Evolutionary conservation across 2,329 filamentous ascomycete species (phyloP).

Genomic region (Phoma sp.): DNA sequence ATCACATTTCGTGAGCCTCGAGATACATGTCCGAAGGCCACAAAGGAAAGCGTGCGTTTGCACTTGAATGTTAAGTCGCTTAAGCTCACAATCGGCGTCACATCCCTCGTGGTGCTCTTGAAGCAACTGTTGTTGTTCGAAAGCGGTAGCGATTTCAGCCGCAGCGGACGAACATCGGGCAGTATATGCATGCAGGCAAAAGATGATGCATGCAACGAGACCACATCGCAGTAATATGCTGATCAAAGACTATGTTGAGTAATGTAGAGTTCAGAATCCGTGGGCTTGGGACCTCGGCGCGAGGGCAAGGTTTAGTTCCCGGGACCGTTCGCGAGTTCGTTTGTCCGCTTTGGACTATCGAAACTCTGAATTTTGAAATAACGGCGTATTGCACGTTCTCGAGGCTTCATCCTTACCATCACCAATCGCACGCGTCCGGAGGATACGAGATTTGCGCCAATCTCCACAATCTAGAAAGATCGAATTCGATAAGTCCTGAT

Average conservation of each 20-base stretch:
- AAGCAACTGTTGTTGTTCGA: no score
- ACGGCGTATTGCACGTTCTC: neutral
- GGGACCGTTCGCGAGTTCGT: neutral
- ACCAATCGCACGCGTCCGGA: constrained; percentile 7
- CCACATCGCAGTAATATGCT: neutral
- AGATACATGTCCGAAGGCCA: no score
- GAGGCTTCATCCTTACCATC: neutral
- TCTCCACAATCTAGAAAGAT: neutral
- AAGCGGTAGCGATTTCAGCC: neutral
- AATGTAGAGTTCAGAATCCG: neutral
- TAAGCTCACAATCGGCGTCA: no score
- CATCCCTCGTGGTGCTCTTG: no score
- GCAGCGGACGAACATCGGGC: neutral
- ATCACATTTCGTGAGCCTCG: neutral
- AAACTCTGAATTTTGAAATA: constrained; percentile 3
- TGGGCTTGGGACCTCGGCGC: neutral
- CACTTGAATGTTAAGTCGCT: no score
- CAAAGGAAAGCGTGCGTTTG: no score
- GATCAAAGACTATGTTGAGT: neutral
- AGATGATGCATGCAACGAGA: neutral
- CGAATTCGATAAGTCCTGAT: neutral
- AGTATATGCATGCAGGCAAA: constrained; percentile 1
- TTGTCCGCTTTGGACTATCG: neutral
- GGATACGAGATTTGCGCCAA: neutral
- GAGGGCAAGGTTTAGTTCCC: constrained; percentile 8